These are phyloP conservation scores for Ampelomyces quisqualis DNA, from an alignment of 2,329 filamentous ascomycete genomes.

Conservation along the genomic window DNA sequence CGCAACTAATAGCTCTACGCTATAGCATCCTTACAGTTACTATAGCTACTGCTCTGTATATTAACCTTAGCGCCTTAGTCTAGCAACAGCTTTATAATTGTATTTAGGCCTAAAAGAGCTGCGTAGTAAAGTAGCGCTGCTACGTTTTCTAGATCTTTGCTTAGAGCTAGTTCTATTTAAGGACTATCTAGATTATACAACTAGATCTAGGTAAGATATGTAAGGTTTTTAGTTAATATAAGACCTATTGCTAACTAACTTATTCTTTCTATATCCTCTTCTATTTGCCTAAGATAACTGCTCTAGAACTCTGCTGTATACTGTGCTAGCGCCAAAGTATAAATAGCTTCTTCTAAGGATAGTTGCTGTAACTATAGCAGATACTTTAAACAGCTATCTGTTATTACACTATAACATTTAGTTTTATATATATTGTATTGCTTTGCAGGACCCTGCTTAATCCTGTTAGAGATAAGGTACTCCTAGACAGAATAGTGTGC, in stretches of 20 bases:
- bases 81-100: slow-evolving; percentile 14
- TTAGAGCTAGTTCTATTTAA: slow-evolving; percentile 6
- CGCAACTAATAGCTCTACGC: no score
- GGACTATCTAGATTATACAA: slow-evolving; percentile 19
- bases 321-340: slow-evolving; percentile 19
- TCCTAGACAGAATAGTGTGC: slow-evolving; percentile 43
- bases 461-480: slow-evolving; percentile 35
- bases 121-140: slow-evolving; percentile 26
- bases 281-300: slow-evolving; percentile 18
- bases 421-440: slow-evolving; percentile 26
- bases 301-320: slow-evolving; percentile 35
- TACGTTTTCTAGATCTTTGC: slow-evolving; percentile 3
- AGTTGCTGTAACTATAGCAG: slow-evolving; percentile 24
- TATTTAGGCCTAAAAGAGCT: slow-evolving; percentile 14
- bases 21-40: no score
- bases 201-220: slow-evolving; percentile 24
- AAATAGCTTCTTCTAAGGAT: slow-evolving; percentile 5
- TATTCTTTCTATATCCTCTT: slow-evolving; percentile 8
- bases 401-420: slow-evolving; percentile 22
- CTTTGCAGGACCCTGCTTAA: slow-evolving; percentile 19
- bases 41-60: slow-evolving; percentile 10
- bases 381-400: slow-evolving; percentile 28
- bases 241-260: slow-evolving; percentile 14
- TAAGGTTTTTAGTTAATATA: slow-evolving; percentile 9
- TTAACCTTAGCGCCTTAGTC: slow-evolving; percentile 21